Conservation (phyloP, 2,329 filamentous ascomycete genomes). For the Talaromyces rugulosus region DNA sequence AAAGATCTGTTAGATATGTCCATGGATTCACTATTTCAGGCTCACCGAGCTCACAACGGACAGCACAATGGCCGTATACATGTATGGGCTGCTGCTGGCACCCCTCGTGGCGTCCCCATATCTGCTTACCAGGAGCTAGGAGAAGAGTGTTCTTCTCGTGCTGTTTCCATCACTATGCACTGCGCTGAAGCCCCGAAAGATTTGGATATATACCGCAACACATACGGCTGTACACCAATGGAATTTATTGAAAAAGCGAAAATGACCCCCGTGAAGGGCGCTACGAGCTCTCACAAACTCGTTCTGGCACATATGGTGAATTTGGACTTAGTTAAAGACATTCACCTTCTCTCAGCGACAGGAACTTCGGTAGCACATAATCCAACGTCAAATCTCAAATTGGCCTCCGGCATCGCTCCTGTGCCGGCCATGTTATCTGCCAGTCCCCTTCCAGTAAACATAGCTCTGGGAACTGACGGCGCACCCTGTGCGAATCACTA, state of each 20-base stretch:
- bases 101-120: slow-evolving; percentile 39
- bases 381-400: slow-evolving; percentile 46
- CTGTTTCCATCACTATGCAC: slow-evolving; percentile 45
- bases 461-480: slow-evolving; percentile 47
- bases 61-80: slow-evolving; percentile 45
- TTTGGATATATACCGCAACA: slow-evolving; percentile 20
- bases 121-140: slow-evolving; percentile 34
- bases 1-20: slow-evolving; percentile 25
- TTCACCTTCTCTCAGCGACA: slow-evolving; percentile 33
- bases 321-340: slow-evolving; percentile 36
- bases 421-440: slow-evolving; percentile 38
- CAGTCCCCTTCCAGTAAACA: slow-evolving; percentile 26
- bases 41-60: slow-evolving; percentile 18
- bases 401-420: slow-evolving; percentile 46
- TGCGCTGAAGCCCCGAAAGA: slow-evolving; percentile 38
- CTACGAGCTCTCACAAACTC: slow-evolving; percentile 22
- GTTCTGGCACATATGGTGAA: slow-evolving; percentile 50
- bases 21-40: slow-evolving; percentile 19
- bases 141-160: slow-evolving; percentile 29
- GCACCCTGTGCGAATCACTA: slow-evolving; percentile 48
- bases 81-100: slow-evolving; percentile 45
- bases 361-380: slow-evolving; percentile 45
- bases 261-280: slow-evolving; percentile 17
- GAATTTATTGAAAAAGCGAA: slow-evolving; percentile 30
- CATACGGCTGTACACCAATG: slow-evolving; percentile 31